Base-by-base conservation (phyloP, 1,284 basidiomycete genomes). In the Puccinia hordei region DNA sequence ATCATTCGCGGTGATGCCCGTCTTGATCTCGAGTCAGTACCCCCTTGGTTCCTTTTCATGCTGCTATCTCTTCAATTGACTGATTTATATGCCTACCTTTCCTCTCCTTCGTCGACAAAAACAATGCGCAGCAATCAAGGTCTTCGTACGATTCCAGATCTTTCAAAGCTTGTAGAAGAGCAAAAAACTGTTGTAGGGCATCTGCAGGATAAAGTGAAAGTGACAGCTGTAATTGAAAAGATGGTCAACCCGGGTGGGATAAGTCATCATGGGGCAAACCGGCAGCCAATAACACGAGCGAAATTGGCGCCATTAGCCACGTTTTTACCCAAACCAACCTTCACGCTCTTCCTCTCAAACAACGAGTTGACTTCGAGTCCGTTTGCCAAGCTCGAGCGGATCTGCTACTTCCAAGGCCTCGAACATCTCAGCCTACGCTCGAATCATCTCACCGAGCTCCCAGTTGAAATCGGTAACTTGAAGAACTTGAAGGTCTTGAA, bases 1-100 rank as follows among this genome's bases (percentile, higher is more conserved):
- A 44, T 73, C 35, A 44, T 61, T 19, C 51, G 53, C 8, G 72
- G 72, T 17, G 38, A 59, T 73, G 10, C 38, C 2, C 24, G 46
- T 30, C 22, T 73, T n/a, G 72, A 73, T 73, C 38, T 73, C 38
- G 55, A 73, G 69, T 72, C 15, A 72, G 46, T 53, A 55, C 4
- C 44, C 8, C 1, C 35, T 63, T 24, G 3, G 2, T 66, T 66
- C 12, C 0, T 22, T 10, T 12, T 24, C 12, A 10, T n/a, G 22
- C 35, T 35, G 35, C 49, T 49, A n/a, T 15, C 27, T 53, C 41
- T 13, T n/a, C 38, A 68, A 44, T 46, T 22, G 3, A 19, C 66
- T 49, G 15, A 49, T 22, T 66, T 22, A 65, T 65, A 12, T n/a
- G n/a, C 8, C 33, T 0, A 38, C 3, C 24, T 15, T 13, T 46